A percentile compares a stretch with the other conserved stretches of the same genome.
Conservation (phyloP, 768 basidiomycete species). For the Termitomyces sp. region DNA sequence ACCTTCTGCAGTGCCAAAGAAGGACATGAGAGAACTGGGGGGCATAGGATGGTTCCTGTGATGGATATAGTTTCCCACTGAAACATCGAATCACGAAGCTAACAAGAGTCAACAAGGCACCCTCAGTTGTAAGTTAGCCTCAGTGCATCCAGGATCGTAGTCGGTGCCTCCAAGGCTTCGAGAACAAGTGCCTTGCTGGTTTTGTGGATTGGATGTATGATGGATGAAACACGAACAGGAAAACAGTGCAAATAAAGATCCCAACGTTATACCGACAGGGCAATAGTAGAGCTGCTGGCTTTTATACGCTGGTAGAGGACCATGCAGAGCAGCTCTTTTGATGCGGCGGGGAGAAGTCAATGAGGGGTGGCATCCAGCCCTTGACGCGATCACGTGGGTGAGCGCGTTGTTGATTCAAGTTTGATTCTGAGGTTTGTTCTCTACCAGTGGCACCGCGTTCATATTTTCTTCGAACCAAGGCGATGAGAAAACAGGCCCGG, state of each 20-base stretch:
- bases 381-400: slow-evolving; percentile 11
- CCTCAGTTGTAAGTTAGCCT: not conserved
- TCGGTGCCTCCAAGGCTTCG: not conserved
- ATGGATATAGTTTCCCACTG: not conserved
- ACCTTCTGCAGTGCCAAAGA: not conserved
- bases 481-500: slow-evolving; percentile 32
- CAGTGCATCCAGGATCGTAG: not conserved
- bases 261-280: not conserved
- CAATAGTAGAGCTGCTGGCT: not conserved
- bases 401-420: slow-evolving; percentile 14
- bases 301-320: not conserved
- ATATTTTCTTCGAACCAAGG: not conserved
- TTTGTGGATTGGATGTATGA: not conserved
- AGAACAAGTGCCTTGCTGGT: not conserved
- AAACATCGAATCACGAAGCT: not conserved
- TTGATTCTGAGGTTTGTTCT: not conserved
- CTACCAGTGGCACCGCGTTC: slow-evolving; percentile 11
- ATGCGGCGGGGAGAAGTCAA: too few relatives aligned
- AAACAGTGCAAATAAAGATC: not conserved
- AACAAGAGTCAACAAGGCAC: not conserved
- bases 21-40: not conserved
- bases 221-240: not conserved
- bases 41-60: not conserved
- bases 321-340: not conserved
- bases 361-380: not conserved